Evolutionary conservation across 306 rosid genomes (phyloP).

Genomic region (Phaseolus lunatus): DNA sequence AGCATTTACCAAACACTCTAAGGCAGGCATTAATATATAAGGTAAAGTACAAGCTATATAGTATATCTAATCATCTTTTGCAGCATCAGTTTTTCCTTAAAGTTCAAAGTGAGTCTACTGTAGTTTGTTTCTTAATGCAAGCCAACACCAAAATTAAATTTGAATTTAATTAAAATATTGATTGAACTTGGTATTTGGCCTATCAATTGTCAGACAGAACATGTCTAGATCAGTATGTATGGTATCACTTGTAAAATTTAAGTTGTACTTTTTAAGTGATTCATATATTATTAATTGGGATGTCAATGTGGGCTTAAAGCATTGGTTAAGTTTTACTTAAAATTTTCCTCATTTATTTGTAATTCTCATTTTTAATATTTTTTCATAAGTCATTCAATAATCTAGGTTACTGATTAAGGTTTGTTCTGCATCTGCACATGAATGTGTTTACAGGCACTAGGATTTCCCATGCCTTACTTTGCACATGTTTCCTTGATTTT

Average conservation of each 20-base stretch:
- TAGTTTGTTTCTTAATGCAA: conserved; percentile 2
- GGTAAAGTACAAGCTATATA: conserved; percentile 48
- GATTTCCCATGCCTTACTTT: conserved; percentile 76
- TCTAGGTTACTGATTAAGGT: conserved; percentile 39
- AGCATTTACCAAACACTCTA: conserved; percentile 85
- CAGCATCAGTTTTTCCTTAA: neutral
- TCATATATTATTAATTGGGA: neutral
- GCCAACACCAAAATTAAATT: conserved; percentile 1
- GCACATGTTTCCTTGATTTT: conserved; percentile 97
- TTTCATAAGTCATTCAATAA: neutral
- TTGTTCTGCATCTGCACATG: conserved; percentile 13
- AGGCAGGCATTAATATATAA: conserved; percentile 90
- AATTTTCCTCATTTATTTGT: neutral
- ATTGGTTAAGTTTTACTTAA: neutral
- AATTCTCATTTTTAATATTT: conserved; percentile 37
- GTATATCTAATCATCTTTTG: conserved; percentile 10
- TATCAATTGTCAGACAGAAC: neutral
- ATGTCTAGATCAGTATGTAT: conserved; percentile 6
- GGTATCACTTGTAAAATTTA: neutral
- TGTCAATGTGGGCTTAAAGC: neutral
- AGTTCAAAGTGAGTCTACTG: neutral
- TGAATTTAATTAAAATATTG: conserved; percentile 15
- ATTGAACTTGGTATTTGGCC: conserved; percentile 10
- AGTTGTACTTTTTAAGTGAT: neutral
- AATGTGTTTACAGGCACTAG: conserved; percentile 69